Conservation (phyloP, 257 asterid genomes). For the Jasminum sambac region DNA sequence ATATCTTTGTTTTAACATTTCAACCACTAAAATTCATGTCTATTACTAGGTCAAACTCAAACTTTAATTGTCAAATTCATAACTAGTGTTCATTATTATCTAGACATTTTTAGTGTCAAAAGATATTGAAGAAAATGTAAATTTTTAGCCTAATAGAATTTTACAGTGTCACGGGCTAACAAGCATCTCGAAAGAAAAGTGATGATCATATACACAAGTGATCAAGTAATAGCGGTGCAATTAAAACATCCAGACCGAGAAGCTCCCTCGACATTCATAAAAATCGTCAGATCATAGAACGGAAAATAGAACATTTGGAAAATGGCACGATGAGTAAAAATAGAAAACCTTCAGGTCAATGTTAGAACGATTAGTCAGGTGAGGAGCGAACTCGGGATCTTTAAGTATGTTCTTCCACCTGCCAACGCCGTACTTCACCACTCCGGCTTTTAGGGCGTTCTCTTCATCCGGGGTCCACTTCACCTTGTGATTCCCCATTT, state of each 20-base stretch:
- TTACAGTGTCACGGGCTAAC: too few relatives aligned
- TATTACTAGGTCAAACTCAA: too few relatives aligned
- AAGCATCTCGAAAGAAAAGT: too few relatives aligned
- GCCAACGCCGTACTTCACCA: constrained; percentile 55
- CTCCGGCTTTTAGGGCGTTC: constrained; percentile 57
- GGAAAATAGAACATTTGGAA: neutral
- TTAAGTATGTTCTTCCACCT: constrained; percentile 54
- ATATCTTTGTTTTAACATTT: neutral
- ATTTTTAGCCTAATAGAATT: too few relatives aligned
- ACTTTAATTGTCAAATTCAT: too few relatives aligned
- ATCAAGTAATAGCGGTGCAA: neutral
- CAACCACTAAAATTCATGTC: too few relatives aligned
- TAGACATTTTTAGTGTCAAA: too few relatives aligned
- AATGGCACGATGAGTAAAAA: neutral
- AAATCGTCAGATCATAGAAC: neutral
- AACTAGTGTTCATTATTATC: too few relatives aligned
- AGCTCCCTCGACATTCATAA: neutral
- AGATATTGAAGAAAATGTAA: too few relatives aligned
- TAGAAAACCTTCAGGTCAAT: constrained; percentile 60
- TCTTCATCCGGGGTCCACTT: constrained; percentile 65
- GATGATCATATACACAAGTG: neutral
- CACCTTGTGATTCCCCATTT: constrained; percentile 60
- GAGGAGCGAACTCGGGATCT: constrained; percentile 41
- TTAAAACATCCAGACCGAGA: neutral
- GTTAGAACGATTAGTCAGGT: constrained; percentile 50